Evolutionary conservation across 2,329 filamentous ascomycete species (phyloP).

Genomic region (Hawksworthiomyces lignivorus): DNA sequence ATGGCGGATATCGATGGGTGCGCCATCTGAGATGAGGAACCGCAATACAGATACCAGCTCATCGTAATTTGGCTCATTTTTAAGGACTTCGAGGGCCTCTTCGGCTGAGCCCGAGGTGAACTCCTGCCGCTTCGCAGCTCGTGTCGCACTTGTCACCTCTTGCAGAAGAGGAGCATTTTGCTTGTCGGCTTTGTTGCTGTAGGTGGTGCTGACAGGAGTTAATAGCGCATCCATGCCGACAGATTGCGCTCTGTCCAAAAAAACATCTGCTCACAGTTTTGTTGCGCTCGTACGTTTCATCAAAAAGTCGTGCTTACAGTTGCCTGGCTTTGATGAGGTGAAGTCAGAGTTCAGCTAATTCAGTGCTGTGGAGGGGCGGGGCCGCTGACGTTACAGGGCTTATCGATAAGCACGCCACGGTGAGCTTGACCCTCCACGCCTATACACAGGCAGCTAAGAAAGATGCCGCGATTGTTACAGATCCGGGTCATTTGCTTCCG

Average conservation of each 20-base stretch:
- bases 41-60: conserved; percentile 43
- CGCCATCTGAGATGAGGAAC: conserved; percentile 35
- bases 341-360: no score
- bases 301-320: background rate
- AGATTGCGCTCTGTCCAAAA: background rate
- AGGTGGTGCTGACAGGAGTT: conserved; percentile 45
- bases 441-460: background rate
- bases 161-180: conserved; percentile 31
- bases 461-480: conserved; percentile 1
- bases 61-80: conserved; percentile 54
- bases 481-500: no score
- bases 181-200: conserved; percentile 32
- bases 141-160: conserved; percentile 21
- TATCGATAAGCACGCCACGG: conserved; percentile 8
- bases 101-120: conserved; percentile 26
- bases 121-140: no score
- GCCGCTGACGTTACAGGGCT: conserved; percentile 1
- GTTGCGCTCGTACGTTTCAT: background rate
- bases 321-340: background rate
- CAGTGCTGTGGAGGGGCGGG: conserved; percentile 5
- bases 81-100: conserved; percentile 53
- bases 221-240: conserved; percentile 50
- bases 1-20: conserved; percentile 40
- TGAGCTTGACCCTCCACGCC: no score
- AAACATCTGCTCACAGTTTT: no score